A percentile compares a stretch with the other conserved stretches of the same genome.
phyloP scores from a whole-genome alignment of 2,329 filamentous ascomycete genomes.

The Rutstroemia sp. region DNA sequence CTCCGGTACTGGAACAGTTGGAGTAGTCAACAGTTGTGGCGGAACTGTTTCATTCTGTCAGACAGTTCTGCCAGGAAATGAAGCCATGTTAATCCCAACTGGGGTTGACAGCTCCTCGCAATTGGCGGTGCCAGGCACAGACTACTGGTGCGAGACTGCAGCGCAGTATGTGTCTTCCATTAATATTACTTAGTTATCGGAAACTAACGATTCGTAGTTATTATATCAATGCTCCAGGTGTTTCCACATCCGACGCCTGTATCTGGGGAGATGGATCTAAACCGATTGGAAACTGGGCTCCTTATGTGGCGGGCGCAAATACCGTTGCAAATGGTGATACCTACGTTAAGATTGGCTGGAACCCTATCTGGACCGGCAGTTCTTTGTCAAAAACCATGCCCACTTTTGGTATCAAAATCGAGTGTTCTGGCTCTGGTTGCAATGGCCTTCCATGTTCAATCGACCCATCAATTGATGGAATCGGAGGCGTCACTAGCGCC shows the following conservation, averaged over 20 bases:
- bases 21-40: conserved; percentile 59
- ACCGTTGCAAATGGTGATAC: conserved; percentile 56
- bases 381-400: conserved; percentile 50
- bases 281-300: conserved; percentile 67
- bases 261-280: conserved; percentile 60
- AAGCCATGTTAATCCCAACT: conserved; percentile 79
- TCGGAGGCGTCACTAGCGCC: conserved; percentile 53
- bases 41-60: conserved; percentile 65
- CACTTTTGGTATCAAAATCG: conserved; percentile 61
- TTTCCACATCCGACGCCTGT: conserved; percentile 52
- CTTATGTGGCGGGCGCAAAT: conserved; percentile 72
- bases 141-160: conserved; percentile 66
- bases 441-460: conserved; percentile 70
- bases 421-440: conserved; percentile 59
- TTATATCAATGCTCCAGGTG: conserved; percentile 72
- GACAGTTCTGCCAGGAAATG: conserved; percentile 70
- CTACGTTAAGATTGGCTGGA: conserved; percentile 70
- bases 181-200: not conserved
- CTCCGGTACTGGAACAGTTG: conserved; percentile 57
- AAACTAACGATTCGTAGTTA: conserved; percentile 41
- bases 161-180: conserved; percentile 54
- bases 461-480: conserved; percentile 47
- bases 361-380: conserved; percentile 60
- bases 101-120: conserved; percentile 47
- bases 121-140: conserved; percentile 61